A percentile compares a stretch with the other conserved stretches of the same genome.
Conservation (phyloP, 2,329 filamentous ascomycete genomes). For the Dactylellina cionopaga region DNA sequence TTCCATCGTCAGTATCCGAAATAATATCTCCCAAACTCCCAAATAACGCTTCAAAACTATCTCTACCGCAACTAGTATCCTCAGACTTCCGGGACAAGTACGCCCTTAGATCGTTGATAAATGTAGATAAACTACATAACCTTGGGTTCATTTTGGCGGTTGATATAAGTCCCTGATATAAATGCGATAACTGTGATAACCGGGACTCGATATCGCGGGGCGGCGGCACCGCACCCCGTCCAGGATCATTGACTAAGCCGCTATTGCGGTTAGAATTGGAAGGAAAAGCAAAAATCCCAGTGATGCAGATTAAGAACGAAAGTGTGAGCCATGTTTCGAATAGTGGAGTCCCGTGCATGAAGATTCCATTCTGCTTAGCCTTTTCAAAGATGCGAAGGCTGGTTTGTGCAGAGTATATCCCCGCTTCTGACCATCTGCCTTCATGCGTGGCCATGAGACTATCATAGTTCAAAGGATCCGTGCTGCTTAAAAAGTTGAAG, state of each 20-base stretch:
- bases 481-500: neutral
- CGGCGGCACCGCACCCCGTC: neutral
- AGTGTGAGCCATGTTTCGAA: slow-evolving; percentile 47
- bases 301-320: slow-evolving; percentile 34
- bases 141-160: slow-evolving; percentile 38
- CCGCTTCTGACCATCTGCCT: slow-evolving; percentile 38
- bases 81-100: slow-evolving; percentile 19
- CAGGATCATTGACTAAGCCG: neutral
- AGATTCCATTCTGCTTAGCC: slow-evolving; percentile 26
- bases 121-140: slow-evolving; percentile 38
- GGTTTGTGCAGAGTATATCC: slow-evolving; percentile 40
- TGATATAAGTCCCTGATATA: slow-evolving; percentile 28
- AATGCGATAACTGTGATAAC: slow-evolving; percentile 27
- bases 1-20: neutral
- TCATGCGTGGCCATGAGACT: slow-evolving; percentile 27
- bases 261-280: neutral
- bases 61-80: slow-evolving; percentile 27
- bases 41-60: slow-evolving; percentile 46
- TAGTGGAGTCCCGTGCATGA: slow-evolving; percentile 28
- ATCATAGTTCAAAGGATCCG: neutral
- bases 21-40: slow-evolving; percentile 24
- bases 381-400: slow-evolving; percentile 42
- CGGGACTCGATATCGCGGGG: slow-evolving; percentile 23
- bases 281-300: slow-evolving; percentile 34
- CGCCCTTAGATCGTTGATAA: slow-evolving; percentile 37